Evolutionary conservation across 768 basidiomycete genomes (phyloP), one percentile per base, ranked within the genome.

Genomic region (Trametes cubensis): DNA sequence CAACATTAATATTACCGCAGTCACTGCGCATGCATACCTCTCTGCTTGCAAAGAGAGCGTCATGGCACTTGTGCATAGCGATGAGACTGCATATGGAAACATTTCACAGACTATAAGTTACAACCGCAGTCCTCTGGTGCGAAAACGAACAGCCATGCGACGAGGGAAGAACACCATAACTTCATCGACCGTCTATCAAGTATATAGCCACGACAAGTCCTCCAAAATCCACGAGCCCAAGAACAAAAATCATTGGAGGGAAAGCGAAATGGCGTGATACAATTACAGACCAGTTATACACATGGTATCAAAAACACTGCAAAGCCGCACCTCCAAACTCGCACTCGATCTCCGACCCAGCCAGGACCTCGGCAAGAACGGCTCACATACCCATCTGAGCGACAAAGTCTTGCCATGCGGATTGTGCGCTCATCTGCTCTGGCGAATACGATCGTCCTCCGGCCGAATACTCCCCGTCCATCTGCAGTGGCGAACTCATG

Each of bases 391-490:
- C 66, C 60, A 74, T 66, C 65, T 73, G 72, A 23, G 72, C 69
- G 7, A 75, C 71, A 49, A 76, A 73, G 58, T 73, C 75, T 59
- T 74, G 71, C 73, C 73, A 74, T 4, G 68, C 66, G 7, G 62
- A 69, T 60, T 74, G 73, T 66, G 72, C 67, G 46, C 54, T 72
- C 20, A 58, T 66, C 38, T 47, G 48, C 40, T 73, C 71, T 1
- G 73, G 73, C 78, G 38, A 81, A 64, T 73, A 80, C 71, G 59
- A 77, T 72, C 58, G 72, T 59, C 57, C 73, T 6, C 61, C 55
- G 10, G 51, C 56, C 52, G 28, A 45, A 63, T 64, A 72, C 70
- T 68, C 69, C 8, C 46, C 67, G 58, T 68, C 75, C 68, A 53
- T 69, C 61, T 68, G 72, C 61, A 66, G 48, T n/a, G 67, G 67